Conservation (phyloP, 805 yeast genomes). For the Teunomyces barrocoloradensis region DNA sequence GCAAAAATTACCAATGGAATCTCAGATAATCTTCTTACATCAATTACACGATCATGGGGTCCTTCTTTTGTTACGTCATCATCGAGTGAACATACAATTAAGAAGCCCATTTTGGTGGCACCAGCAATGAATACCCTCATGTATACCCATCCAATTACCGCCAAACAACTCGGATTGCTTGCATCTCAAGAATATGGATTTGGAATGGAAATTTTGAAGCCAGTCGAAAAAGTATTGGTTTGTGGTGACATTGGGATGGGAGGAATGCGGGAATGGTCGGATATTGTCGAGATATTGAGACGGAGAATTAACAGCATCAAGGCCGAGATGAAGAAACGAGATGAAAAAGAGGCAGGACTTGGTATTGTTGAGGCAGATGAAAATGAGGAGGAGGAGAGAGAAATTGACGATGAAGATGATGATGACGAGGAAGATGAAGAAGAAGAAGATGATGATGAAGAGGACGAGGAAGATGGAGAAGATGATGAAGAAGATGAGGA, state of each 20-base stretch:
- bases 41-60: slow-evolving; percentile 44
- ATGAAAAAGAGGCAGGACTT: slow-evolving; percentile 14
- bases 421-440: slow-evolving; percentile 39
- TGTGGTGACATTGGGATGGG: slow-evolving; percentile 53
- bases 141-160: slow-evolving; percentile 47
- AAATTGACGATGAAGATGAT: slow-evolving; percentile 37
- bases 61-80: slow-evolving; percentile 18
- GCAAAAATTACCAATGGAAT: slow-evolving; percentile 45
- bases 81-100: slow-evolving; percentile 12
- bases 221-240: slow-evolving; percentile 45
- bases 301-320: slow-evolving; percentile 29
- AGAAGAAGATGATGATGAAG: slow-evolving; percentile 34
- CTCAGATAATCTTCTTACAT: slow-evolving; percentile 43
- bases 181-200: slow-evolving; percentile 37
- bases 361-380: slow-evolving; percentile 30
- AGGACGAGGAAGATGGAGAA: slow-evolving; percentile 15
- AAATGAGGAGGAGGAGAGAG: slow-evolving; percentile 34
- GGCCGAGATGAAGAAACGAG: slow-evolving; percentile 22
- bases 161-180: slow-evolving; percentile 35
- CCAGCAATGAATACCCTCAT: slow-evolving; percentile 50
- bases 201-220: slow-evolving; percentile 43
- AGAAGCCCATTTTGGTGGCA: slow-evolving; percentile 44
- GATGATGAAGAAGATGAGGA: slow-evolving; percentile 13
- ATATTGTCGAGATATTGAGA: slow-evolving; percentile 41
- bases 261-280: slow-evolving; percentile 49